A percentile compares a stretch with the other conserved stretches of the same genome.
Conservation (phyloP, 306 rosid species). For the Clitoria ternatea region DNA sequence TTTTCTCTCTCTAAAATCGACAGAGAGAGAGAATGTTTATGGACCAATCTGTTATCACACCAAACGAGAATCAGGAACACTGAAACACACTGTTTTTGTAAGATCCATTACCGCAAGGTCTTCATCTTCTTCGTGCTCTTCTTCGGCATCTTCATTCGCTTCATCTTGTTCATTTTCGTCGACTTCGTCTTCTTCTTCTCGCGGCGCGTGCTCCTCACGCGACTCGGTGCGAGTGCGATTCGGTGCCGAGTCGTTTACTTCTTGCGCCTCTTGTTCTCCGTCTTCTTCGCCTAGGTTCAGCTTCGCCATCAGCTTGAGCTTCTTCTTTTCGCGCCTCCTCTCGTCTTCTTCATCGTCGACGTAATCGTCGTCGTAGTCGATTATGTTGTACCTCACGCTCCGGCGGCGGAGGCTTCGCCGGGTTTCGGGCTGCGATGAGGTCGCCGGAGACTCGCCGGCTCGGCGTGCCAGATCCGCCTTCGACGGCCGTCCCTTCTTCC, state of each 20-base stretch:
- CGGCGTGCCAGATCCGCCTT: conserved; percentile 98
- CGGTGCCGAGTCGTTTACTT: conserved; percentile 27
- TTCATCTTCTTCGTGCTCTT: conserved; percentile 16
- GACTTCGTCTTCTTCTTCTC: conserved; percentile 38
- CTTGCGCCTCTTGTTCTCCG: not conserved
- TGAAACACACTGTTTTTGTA: not conserved
- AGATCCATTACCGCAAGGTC: conserved; percentile 21
- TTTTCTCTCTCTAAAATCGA: conserved; percentile 38
- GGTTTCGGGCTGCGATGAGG: conserved; percentile 32
- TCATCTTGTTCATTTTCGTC: conserved; percentile 34
- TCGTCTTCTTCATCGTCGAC: conserved; percentile 76
- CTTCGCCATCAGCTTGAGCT: conserved; percentile 83
- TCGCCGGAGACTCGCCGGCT: conserved; percentile 37
- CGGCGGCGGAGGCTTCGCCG: conserved; percentile 87
- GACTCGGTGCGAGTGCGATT: conserved; percentile 6
- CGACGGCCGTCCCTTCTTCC: conserved; percentile 96
- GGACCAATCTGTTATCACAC: conserved; percentile 37
- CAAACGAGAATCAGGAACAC: conserved; percentile 29
- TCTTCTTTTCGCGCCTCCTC: conserved; percentile 71
- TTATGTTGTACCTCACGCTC: conserved; percentile 73
- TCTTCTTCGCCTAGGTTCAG: conserved; percentile 48
- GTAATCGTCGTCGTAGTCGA: conserved; percentile 72
- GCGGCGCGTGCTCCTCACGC: conserved; percentile 45
- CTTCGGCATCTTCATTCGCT: conserved; percentile 35
- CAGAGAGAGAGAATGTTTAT: conserved; percentile 38